A percentile compares a stretch with the other conserved stretches of the same genome.
Evolutionary conservation across 2,329 filamentous ascomycete species (phyloP).

Genomic region (Claviceps purpurea): DNA sequence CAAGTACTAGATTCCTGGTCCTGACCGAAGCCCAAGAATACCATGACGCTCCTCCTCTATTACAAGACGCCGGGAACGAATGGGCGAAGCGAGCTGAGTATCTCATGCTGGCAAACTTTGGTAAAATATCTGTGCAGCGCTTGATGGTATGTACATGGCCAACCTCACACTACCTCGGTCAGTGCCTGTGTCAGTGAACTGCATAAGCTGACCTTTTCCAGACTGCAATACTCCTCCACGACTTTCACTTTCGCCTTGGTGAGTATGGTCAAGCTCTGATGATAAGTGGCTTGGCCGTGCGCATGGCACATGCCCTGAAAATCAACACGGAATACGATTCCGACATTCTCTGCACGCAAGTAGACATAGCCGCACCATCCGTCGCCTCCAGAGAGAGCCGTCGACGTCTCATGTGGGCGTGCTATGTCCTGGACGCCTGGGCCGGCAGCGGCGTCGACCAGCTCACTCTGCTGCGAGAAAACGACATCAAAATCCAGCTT

Average conservation of each 20-base stretch:
- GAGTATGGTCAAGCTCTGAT: slow-evolving; percentile 27
- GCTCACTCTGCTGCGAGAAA: slow-evolving; percentile 24
- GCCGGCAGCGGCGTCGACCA: slow-evolving; percentile 26
- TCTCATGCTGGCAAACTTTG: slow-evolving; percentile 23
- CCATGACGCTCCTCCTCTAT: slow-evolving; percentile 14
- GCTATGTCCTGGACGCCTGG: slow-evolving; percentile 28
- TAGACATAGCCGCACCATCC: slow-evolving; percentile 17
- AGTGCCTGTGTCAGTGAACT: neutral
- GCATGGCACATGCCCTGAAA: slow-evolving; percentile 28
- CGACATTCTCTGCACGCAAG: slow-evolving; percentile 24
- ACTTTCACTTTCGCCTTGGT: slow-evolving; percentile 26
- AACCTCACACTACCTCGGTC: too few relatives aligned
- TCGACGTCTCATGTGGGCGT: slow-evolving; percentile 28
- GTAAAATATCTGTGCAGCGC: slow-evolving; percentile 24
- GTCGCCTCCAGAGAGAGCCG: slow-evolving; percentile 25
- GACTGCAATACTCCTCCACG: slow-evolving; percentile 25
- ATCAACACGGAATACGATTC: slow-evolving; percentile 24
- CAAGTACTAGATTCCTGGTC: slow-evolving; percentile 20
- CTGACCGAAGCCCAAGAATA: slow-evolving; percentile 18
- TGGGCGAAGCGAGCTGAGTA: slow-evolving; percentile 26
- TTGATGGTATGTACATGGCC: slow-evolving; percentile 20
- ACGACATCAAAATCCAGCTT: slow-evolving; percentile 28
- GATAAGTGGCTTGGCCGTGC: slow-evolving; percentile 26
- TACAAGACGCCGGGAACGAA: slow-evolving; percentile 21
- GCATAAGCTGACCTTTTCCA: slow-evolving; percentile 6